These are phyloP conservation scores for Hanseniaspora mollemarum DNA, from an alignment of 805 yeast genomes.

Conservation along the genomic window DNA sequence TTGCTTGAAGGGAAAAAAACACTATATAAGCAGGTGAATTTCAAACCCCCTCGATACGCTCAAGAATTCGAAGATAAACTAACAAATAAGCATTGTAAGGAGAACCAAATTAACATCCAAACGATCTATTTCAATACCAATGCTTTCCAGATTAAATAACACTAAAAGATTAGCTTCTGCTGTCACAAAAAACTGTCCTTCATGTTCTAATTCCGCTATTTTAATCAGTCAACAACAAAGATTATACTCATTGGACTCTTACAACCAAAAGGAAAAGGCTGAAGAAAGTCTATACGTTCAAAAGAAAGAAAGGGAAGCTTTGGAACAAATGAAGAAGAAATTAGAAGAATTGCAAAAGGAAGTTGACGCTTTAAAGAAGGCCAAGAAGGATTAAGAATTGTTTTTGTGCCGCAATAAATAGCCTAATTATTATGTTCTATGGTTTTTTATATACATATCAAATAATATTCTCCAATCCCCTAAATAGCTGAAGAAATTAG, in stretches of 20 bases:
- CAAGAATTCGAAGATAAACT: too few species aligned
- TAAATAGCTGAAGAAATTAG: too few species aligned
- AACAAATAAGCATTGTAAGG: too few species aligned
- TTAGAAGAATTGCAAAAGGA: constrained; percentile 53
- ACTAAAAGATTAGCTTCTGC: constrained; percentile 26
- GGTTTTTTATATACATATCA: not conserved
- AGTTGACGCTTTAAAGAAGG: constrained; percentile 23
- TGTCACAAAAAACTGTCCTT: constrained; percentile 33
- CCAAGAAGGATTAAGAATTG: constrained; percentile 10
- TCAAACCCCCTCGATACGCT: too few species aligned
- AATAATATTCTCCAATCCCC: too few species aligned
- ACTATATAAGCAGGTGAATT: too few species aligned
- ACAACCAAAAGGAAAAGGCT: constrained; percentile 83
- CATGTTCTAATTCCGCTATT: constrained; percentile 42
- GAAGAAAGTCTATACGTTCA: constrained; percentile 75
- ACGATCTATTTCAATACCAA: too few species aligned
- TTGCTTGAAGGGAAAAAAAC: too few species aligned
- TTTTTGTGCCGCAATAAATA: not conserved
- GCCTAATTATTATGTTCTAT: not conserved
- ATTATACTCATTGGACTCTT: constrained; percentile 39
- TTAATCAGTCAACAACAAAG: constrained; percentile 40
- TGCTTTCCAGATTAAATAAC: constrained; percentile 9
- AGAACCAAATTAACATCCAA: too few species aligned
- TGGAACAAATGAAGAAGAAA: constrained; percentile 62
- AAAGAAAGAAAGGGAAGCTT: constrained; percentile 83